Evolutionary conservation across 2,329 filamentous ascomycete genomes (phyloP).

Genomic region (Aspergillus pseudoviridinutans): DNA sequence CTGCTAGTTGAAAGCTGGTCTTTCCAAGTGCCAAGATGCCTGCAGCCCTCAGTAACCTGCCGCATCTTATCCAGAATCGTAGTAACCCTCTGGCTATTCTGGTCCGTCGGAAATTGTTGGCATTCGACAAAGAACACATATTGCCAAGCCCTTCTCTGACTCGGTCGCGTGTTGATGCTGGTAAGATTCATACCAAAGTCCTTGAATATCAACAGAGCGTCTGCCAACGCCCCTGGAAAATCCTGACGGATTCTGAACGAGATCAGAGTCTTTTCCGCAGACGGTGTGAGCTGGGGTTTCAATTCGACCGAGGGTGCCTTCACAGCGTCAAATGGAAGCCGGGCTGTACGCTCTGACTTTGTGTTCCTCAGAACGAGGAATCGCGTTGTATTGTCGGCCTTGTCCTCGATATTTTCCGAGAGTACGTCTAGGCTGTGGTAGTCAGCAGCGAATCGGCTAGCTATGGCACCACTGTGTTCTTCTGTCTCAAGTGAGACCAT

Average conservation of each 20-base stretch:
- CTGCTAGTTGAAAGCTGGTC: constrained; percentile 23
- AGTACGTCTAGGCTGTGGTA: constrained; percentile 67
- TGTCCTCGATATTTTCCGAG: constrained; percentile 46
- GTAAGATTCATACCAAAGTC: constrained; percentile 73
- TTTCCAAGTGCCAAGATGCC: constrained; percentile 40
- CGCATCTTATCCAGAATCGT: constrained; percentile 31
- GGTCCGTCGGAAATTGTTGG: constrained; percentile 48
- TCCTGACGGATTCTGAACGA: constrained; percentile 79
- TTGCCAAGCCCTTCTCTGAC: constrained; percentile 70
- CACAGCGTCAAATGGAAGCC: constrained; percentile 14
- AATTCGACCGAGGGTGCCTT: constrained; percentile 6
- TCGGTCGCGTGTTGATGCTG: constrained; percentile 83
- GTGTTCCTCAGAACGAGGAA: constrained; percentile 44
- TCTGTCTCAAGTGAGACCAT: constrained; percentile 58
- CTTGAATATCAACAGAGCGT: constrained; percentile 75
- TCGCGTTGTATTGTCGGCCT: constrained; percentile 44
- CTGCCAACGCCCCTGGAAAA: constrained; percentile 75
- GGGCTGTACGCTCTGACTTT: constrained; percentile 22
- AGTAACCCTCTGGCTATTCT: constrained; percentile 26
- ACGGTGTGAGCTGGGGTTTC: neutral
- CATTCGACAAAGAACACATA: constrained; percentile 97
- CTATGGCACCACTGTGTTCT: constrained; percentile 70
- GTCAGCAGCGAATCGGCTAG: constrained; percentile 68
- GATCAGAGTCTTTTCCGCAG: constrained; percentile 64
- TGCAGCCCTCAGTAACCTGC: constrained; percentile 36